Evolutionary conservation across 208 protist species (phyloP), one percentile per base, ranked within the genome.

Genomic region (Spironucleus salmonicida): DNA sequence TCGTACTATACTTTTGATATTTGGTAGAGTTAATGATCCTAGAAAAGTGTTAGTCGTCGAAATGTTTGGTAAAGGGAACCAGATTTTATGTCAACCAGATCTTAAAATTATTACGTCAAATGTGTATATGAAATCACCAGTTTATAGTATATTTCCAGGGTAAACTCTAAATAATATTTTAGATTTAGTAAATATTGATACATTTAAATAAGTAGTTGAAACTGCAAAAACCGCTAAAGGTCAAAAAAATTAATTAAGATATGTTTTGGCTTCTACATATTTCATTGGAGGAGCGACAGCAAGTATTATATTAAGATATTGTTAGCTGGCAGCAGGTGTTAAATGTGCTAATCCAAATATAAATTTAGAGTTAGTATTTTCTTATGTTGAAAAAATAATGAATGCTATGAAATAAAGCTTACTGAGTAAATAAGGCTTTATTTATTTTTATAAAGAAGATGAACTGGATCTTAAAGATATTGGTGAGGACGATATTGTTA

Each of bases 391-490:
- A 45, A 9, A 45, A 9, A 30, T 71, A 27, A 11, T 15, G 15
- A 53, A 53, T 53, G 19, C 4, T 53, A 4, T 23, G 45, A 53
- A 53, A 19, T 53, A 4, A 4, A 23, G 4, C 45, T 23, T 19
- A 23, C 11, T 23, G 45, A 4, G 19, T 4, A 19, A 53, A 19
- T 11, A 2, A 45, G 64, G 64, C 11, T 71, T 45, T n/a, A 57
- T 71, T 15, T 71, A 45, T 35, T 71, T 45, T 49, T 71, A 71
- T 42, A 35, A 45, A 35, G 38, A 49, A n/a, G 64, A 71, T 15
- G 64, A 71, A 35, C 7, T 71, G 2, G 34, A 35, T 15, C 9
- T 71, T 4, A 35, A 42, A 45, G 64, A 67, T 30, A 40, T 30
- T 15, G 34, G 34, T 67, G 61, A 67, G 61, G 61, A 34, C 23